Base-by-base conservation (phyloP, 192 early-diverging fungal genomes). In the Backusella australiensis region DNA sequence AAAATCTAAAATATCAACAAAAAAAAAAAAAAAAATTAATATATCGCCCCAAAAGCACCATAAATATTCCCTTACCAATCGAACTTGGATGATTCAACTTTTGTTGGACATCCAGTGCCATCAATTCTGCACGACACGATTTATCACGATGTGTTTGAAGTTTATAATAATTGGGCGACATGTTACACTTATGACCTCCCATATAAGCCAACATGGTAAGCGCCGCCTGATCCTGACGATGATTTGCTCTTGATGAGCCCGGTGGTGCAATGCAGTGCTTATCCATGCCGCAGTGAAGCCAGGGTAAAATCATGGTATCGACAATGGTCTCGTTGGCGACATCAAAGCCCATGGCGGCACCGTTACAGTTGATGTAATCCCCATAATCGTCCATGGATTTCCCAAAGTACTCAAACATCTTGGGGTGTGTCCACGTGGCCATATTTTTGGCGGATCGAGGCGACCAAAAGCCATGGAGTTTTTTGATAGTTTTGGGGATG, bases 171-270 rank as follows among this genome's bases (percentile, higher is more conserved):
- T 46, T 41, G 5, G 82, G 77, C 15, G 77, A 44, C 1, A 69
- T 75, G 23, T 52, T 68, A 68, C 87, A 88, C 0, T 78, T 53
- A 26, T 65, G 63, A 5, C 81, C 81, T 72, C 72, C 46, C n/a
- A 73, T 76, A 72, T 86, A 84, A 32, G 74, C 81, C 35, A 89
- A 67, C 52, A 83, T 84, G 0, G 86, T 87, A 19, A 89, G 66
- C 0, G 84, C 84, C 1, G 87, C 87, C 68, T 89, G 87, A 77
- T 89, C 87, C 66, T 89, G 87, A 11, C 87, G 81, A 81, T 89
- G 87, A 29, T 89, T 89, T 1, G 17, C 44, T 4, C 87, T 59
- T 0, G 79, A 80, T 1, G 85, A 85, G 0, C 86, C 87, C n/a
- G 77, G 41, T 17, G 86, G 87, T 0, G 87, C 87, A 66, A 89